Evolutionary conservation across 2,329 filamentous ascomycete genomes (phyloP).

Genomic region (Alternaria arborescens): DNA sequence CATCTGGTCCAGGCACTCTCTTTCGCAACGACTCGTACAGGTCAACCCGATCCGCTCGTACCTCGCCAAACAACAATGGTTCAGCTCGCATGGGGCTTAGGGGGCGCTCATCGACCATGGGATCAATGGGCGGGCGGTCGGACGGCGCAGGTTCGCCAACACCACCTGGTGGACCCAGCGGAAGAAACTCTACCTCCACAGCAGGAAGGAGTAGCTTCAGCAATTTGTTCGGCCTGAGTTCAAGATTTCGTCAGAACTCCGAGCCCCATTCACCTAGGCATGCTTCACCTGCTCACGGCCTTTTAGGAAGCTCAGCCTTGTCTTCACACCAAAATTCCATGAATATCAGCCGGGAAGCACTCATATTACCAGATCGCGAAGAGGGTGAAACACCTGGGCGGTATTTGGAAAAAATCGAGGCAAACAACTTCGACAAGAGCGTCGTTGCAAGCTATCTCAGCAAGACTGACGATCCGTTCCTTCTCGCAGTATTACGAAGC

Average conservation of each 20-base stretch:
- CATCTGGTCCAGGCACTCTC: slow-evolving; percentile 56
- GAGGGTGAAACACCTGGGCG: slow-evolving; percentile 91
- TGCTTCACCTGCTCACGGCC: slow-evolving; percentile 66
- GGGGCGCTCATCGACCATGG: slow-evolving; percentile 88
- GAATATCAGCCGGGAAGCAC: slow-evolving; percentile 75
- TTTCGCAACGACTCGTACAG: slow-evolving; percentile 68
- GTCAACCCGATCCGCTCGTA: slow-evolving; percentile 70
- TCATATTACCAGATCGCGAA: slow-evolving; percentile 76
- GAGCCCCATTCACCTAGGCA: slow-evolving; percentile 70
- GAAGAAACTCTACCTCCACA: slow-evolving; percentile 81
- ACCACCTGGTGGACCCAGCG: slow-evolving; percentile 51
- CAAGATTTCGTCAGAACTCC: slow-evolving; percentile 81
- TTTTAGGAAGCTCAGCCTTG: slow-evolving; percentile 73
- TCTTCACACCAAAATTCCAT: slow-evolving; percentile 85
- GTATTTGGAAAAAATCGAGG: slow-evolving; percentile 85
- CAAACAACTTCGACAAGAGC: slow-evolving; percentile 77
- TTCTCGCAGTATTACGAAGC: slow-evolving; percentile 82
- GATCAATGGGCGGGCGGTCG: slow-evolving; percentile 77
- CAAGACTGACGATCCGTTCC: slow-evolving; percentile 86
- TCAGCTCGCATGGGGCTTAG: slow-evolving; percentile 68
- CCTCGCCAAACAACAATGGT: slow-evolving; percentile 64
- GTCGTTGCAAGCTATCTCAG: slow-evolving; percentile 86
- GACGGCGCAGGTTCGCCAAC: slow-evolving; percentile 75
- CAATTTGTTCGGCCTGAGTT: slow-evolving; percentile 79
- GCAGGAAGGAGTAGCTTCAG: slow-evolving; percentile 91